A percentile compares a stretch with the other conserved stretches of the same genome.
Conservation (phyloP, 495 filamentous ascomycete species). For the Evansstolkia leycettana region DNA sequence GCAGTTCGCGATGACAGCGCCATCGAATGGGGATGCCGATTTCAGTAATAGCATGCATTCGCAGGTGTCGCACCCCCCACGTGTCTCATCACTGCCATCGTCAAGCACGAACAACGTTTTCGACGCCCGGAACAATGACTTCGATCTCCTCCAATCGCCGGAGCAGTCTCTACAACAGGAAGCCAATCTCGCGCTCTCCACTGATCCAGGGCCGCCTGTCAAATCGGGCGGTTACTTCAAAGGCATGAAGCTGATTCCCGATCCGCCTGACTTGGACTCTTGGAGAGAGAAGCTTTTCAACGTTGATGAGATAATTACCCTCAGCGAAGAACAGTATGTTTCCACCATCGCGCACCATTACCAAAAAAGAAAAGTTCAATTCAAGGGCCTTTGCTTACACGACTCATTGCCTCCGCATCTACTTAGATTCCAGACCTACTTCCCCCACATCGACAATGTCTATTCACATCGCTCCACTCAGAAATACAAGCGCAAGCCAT, state of each 20-base stretch:
- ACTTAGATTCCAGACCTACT: constrained; percentile 72
- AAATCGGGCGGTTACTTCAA: constrained; percentile 36
- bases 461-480: constrained; percentile 87
- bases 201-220: constrained; percentile 2
- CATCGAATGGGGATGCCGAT: constrained; percentile 2
- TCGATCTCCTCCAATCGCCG: constrained; percentile 7
- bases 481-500: constrained; percentile 70
- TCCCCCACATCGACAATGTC: constrained; percentile 83
- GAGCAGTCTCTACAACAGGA: constrained; percentile 6
- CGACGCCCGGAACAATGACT: constrained; percentile 4
- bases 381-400: no score
- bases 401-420: background rate
- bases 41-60: constrained; percentile 5
- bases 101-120: constrained; percentile 6
- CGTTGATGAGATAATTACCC: constrained; percentile 58
- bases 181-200: constrained; percentile 3
- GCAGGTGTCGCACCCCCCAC: background rate
- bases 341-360: background rate
- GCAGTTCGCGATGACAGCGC: background rate
- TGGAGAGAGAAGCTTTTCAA: constrained; percentile 73
- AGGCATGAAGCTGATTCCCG: constrained; percentile 44
- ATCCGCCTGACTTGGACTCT: constrained; percentile 56
- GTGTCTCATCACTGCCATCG: background rate
- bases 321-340: constrained; percentile 71
- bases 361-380: no score